Conservation (phyloP, 2,329 filamentous ascomycete genomes). For the Penicillium sp. region DNA sequence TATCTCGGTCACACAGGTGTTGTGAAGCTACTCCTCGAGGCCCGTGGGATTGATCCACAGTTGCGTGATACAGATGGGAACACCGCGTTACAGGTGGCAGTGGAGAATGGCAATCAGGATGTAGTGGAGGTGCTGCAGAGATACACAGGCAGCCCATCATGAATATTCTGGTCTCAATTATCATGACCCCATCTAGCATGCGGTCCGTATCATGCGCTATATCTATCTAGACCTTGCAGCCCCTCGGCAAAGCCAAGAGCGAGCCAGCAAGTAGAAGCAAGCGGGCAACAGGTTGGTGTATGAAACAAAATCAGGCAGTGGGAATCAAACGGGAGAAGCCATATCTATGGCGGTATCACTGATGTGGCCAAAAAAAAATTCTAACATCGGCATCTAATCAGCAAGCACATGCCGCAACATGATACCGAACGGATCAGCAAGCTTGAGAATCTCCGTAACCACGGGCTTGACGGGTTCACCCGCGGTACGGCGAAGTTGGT, state of each 20-base stretch:
- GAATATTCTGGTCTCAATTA: not conserved
- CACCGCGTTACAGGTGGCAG: slow-evolving; percentile 1
- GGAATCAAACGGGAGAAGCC: not conserved
- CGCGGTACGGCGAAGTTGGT: slow-evolving; percentile 73
- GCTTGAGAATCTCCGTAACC: slow-evolving; percentile 74
- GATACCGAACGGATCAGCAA: slow-evolving; percentile 73
- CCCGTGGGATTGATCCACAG: slow-evolving; percentile 11
- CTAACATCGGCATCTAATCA: slow-evolving; percentile 47
- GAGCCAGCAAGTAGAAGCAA: not conserved
- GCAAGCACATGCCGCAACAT: slow-evolving; percentile 82
- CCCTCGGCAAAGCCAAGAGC: not conserved
- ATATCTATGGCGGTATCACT: slow-evolving; percentile 5
- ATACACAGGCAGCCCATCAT: not conserved
- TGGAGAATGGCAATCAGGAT: not conserved
- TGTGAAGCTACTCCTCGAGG: slow-evolving; percentile 10
- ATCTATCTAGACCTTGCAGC: not conserved
- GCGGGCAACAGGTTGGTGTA: not conserved
- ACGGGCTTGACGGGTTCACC: slow-evolving; percentile 80
- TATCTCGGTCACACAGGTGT: slow-evolving; percentile 13
- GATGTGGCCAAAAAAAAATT: not conserved
- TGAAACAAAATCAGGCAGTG: not conserved
- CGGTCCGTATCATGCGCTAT: not conserved
- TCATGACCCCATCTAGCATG: not conserved
- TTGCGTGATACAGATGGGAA: not conserved
- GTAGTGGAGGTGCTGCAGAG: not conserved